These are phyloP conservation scores for Geosmithia flava DNA, from an alignment of 2,329 filamentous ascomycete species.

Conservation along the genomic window DNA sequence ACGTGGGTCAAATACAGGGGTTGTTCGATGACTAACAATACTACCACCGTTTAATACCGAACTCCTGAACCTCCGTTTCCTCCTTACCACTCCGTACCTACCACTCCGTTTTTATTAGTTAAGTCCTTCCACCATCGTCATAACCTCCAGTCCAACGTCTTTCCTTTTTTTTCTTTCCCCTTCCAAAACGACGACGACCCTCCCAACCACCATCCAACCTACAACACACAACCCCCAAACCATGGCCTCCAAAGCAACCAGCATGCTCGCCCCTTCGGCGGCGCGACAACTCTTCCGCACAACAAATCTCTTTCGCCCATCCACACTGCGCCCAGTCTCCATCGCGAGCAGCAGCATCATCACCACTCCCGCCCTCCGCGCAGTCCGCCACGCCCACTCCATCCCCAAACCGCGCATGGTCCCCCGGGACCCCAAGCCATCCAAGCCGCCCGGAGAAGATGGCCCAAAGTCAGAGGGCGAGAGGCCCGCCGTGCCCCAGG, in stretches of 20 bases:
- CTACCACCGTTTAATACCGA: too few relatives aligned
- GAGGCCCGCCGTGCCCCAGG: slow-evolving; percentile 1
- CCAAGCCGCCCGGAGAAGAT: neutral
- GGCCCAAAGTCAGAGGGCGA: slow-evolving; percentile 2
- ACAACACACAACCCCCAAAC: too few relatives aligned
- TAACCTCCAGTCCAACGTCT: neutral
- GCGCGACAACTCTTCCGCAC: too few relatives aligned
- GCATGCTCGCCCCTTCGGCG: too few relatives aligned
- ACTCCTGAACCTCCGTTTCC: too few relatives aligned
- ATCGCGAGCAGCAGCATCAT: slow-evolving; percentile 4
- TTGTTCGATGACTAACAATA: too few relatives aligned
- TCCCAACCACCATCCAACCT: neutral
- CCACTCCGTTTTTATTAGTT: too few relatives aligned
- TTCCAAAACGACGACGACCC: neutral
- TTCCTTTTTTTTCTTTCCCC: neutral
- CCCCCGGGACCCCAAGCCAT: slow-evolving; percentile 2
- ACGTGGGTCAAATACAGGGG: too few relatives aligned
- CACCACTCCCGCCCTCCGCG: slow-evolving; percentile 5
- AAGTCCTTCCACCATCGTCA: too few relatives aligned
- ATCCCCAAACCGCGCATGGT: slow-evolving; percentile 20
- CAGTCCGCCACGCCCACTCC: slow-evolving; percentile 17
- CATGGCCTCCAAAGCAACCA: too few relatives aligned
- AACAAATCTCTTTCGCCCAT: slow-evolving; percentile 1
- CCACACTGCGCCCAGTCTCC: slow-evolving; percentile 6
- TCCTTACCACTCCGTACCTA: too few relatives aligned